Evolutionary conservation across 2,329 filamentous ascomycete species (phyloP).

Genomic region (Nemania sp.): DNA sequence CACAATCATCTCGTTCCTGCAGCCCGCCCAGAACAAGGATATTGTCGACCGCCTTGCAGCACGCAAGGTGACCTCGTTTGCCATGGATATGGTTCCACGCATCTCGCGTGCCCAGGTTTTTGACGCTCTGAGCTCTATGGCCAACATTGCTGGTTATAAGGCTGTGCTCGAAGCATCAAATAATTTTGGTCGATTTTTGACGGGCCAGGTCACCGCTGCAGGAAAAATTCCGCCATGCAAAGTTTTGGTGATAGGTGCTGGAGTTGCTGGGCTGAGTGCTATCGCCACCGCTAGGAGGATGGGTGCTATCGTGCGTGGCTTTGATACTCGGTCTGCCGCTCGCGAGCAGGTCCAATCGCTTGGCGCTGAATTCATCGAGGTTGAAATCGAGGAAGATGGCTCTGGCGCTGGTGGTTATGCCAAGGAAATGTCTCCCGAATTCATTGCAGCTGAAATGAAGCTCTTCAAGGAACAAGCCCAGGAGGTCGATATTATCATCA

Average conservation of each 20-base stretch:
- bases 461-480: slow-evolving; percentile 84
- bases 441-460: slow-evolving; percentile 91
- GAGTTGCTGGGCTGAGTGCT: slow-evolving; percentile 84
- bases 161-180: slow-evolving; percentile 89
- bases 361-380: slow-evolving; percentile 87
- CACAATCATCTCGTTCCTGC: slow-evolving; percentile 80
- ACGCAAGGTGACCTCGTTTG: slow-evolving; percentile 75
- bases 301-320: slow-evolving; percentile 87
- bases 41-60: slow-evolving; percentile 73
- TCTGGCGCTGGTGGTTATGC: slow-evolving; percentile 84
- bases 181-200: slow-evolving; percentile 84
- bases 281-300: slow-evolving; percentile 85
- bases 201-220: slow-evolving; percentile 86
- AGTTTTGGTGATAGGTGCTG: slow-evolving; percentile 86
- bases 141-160: slow-evolving; percentile 92
- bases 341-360: slow-evolving; percentile 89
- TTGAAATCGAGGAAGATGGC: slow-evolving; percentile 82
- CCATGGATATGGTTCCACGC: slow-evolving; percentile 91
- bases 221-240: slow-evolving; percentile 91
- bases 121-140: slow-evolving; percentile 89
- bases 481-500: slow-evolving; percentile 91
- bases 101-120: slow-evolving; percentile 89
- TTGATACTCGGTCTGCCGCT: slow-evolving; percentile 86
- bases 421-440: slow-evolving; percentile 93
- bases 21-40: slow-evolving; percentile 77